A percentile compares a stretch with the other conserved stretches of the same genome.
Evolutionary conservation across 2,329 filamentous ascomycete genomes (phyloP).

Genomic region (Colletotrichum melonis): DNA sequence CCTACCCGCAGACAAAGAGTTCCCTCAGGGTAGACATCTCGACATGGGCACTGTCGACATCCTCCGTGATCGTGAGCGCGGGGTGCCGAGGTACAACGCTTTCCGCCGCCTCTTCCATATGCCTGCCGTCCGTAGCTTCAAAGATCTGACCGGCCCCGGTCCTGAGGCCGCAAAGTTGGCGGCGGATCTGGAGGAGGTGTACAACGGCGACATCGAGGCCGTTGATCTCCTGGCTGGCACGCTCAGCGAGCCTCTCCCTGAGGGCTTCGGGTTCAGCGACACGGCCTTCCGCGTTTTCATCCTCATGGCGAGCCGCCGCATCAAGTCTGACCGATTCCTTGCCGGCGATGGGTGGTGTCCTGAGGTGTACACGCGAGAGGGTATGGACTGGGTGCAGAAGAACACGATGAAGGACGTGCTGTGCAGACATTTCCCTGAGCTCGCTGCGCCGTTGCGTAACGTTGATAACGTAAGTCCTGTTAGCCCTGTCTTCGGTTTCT

Average conservation of each 20-base stretch:
- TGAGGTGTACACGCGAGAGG: constrained; percentile 52
- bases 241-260: constrained; percentile 53
- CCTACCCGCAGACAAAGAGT: constrained; percentile 35
- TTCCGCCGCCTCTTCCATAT: constrained; percentile 54
- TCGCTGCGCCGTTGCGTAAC: constrained; percentile 34
- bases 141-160: background rate
- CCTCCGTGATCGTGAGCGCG: constrained; percentile 58
- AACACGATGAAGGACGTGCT: constrained; percentile 56
- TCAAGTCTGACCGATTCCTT: constrained; percentile 46
- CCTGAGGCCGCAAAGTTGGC: background rate
- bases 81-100: constrained; percentile 56
- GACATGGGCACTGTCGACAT: constrained; percentile 60
- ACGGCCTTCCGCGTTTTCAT: constrained; percentile 45
- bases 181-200: constrained; percentile 48
- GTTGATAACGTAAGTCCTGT: background rate
- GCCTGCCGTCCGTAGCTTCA: background rate
- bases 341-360: constrained; percentile 50
- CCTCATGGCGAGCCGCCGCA: background rate
- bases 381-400: constrained; percentile 55
- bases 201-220: constrained; percentile 52
- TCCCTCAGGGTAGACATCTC: constrained; percentile 51
- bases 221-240: constrained; percentile 56
- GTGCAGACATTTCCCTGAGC: constrained; percentile 54
- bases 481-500: background rate
- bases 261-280: constrained; percentile 59